A percentile compares a stretch with the other conserved stretches of the same genome.
phyloP scores from a whole-genome alignment of 2,329 filamentous ascomycete genomes.

The Neonectria neomacrospora region DNA sequence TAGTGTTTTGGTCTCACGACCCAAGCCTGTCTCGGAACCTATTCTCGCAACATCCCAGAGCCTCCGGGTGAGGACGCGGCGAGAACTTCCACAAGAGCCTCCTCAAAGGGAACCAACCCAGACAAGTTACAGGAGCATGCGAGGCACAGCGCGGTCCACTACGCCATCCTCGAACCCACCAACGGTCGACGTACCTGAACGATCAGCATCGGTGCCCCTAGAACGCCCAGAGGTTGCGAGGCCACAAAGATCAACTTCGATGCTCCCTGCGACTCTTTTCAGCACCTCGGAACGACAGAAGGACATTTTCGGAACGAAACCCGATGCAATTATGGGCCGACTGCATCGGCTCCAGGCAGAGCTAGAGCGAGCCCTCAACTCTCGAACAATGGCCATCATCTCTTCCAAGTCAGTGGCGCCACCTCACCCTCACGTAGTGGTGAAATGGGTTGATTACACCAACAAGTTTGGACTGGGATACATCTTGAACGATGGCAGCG shows the following conservation, averaged over 20 bases:
- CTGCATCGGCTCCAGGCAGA: conserved; percentile 68
- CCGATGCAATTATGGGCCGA: conserved; percentile 67
- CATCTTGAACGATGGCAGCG: conserved; percentile 82
- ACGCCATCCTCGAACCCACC: conserved; percentile 45
- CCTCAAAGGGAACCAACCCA: conserved; percentile 40
- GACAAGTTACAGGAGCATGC: conserved; percentile 42
- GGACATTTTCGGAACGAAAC: conserved; percentile 63
- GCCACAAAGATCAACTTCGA: conserved; percentile 45
- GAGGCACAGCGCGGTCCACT: conserved; percentile 43
- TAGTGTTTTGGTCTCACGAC: conserved; percentile 38
- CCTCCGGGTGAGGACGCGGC: conserved; percentile 43
- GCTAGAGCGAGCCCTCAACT: conserved; percentile 71
- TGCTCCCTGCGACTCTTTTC: conserved; percentile 63
- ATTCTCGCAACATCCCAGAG: conserved; percentile 45
- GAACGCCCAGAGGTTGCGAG: conserved; percentile 39
- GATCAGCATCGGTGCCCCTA: conserved; percentile 44
- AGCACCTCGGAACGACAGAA: conserved; percentile 63
- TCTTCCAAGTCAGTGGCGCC: conserved; percentile 64
- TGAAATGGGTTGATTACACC: conserved; percentile 90
- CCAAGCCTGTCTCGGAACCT: conserved; percentile 42
- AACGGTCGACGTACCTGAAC: conserved; percentile 45
- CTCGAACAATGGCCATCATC: conserved; percentile 70
- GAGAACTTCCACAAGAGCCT: conserved; percentile 43
- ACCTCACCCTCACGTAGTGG: conserved; percentile 71
- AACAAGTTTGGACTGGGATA: conserved; percentile 89